A percentile compares a stretch with the other conserved stretches of the same genome.
These are phyloP conservation scores for Cladobotryum mycophilum DNA, from an alignment of 2,329 filamentous ascomycete species.

Conservation along the genomic window DNA sequence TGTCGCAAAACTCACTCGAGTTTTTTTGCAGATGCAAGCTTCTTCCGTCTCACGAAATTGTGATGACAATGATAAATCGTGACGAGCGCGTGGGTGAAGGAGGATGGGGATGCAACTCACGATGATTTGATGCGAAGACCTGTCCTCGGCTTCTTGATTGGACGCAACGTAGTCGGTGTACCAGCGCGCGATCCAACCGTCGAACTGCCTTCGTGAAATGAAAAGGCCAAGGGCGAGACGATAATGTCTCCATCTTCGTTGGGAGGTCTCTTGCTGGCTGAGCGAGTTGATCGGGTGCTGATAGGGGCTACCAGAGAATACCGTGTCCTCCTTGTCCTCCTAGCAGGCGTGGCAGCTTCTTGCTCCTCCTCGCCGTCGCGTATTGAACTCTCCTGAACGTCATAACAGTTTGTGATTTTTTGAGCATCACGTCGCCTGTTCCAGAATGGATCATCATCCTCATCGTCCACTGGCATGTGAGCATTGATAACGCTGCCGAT, in stretches of 20 bases:
- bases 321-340: constrained; percentile 30
- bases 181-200: constrained; percentile 51
- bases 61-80: too few relatives aligned
- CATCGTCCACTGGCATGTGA: constrained; percentile 23
- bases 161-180: constrained; percentile 51
- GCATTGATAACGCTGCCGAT: constrained; percentile 17
- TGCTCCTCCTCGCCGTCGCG: constrained; percentile 24
- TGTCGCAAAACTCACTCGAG: not conserved
- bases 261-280: constrained; percentile 44
- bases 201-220: constrained; percentile 42
- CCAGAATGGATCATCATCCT: constrained; percentile 28
- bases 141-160: constrained; percentile 53
- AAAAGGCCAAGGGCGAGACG: constrained; percentile 46
- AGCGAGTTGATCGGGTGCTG: constrained; percentile 41
- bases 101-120: constrained; percentile 42
- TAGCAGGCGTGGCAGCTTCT: constrained; percentile 25
- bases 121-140: constrained; percentile 63
- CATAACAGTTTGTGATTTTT: constrained; percentile 32
- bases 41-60: too few relatives aligned
- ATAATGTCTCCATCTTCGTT: constrained; percentile 49
- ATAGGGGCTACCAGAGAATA: constrained; percentile 28
- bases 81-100: too few relatives aligned
- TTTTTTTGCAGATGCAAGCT: not conserved
- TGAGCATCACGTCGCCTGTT: constrained; percentile 32
- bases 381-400: constrained; percentile 33